phyloP scores from a whole-genome alignment of 208 protist genomes.

The Trypanosoma conorhini region DNA sequence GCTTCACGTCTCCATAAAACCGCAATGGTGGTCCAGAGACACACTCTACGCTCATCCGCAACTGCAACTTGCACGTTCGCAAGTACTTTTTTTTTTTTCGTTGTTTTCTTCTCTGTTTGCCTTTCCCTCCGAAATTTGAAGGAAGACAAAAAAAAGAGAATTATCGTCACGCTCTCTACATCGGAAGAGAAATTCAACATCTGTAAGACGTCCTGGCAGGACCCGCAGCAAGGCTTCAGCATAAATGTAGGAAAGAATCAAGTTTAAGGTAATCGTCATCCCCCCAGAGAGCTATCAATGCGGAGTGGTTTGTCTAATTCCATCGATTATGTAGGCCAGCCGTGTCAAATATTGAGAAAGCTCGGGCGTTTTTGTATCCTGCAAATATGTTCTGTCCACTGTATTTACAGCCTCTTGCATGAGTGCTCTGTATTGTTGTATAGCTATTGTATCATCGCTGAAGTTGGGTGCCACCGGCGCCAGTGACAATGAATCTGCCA shows the following conservation, averaged over 20 bases:
- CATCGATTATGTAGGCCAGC: constrained; percentile 60
- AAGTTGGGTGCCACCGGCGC: constrained; percentile 49
- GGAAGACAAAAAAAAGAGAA: too few species aligned
- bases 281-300: constrained; percentile 6
- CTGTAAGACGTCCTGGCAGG: background rate
- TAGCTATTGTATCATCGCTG: constrained; percentile 36
- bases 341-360: constrained; percentile 71
- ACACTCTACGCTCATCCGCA: background rate
- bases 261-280: background rate
- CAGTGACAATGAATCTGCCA: constrained; percentile 27
- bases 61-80: background rate
- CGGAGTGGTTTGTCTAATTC: constrained; percentile 59
- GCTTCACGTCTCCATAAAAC: too few species aligned
- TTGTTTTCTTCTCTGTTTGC: background rate
- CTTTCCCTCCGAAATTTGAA: too few species aligned
- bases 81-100: background rate
- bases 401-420: constrained; percentile 82
- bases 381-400: constrained; percentile 76
- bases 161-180: background rate
- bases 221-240: background rate
- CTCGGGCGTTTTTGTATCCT: constrained; percentile 65
- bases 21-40: too few species aligned
- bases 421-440: constrained; percentile 80
- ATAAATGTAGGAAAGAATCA: constrained; percentile 19
- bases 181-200: background rate